Base-by-base conservation (phyloP, 2,329 filamentous ascomycete genomes). In the Camptophora hylomeconis region DNA sequence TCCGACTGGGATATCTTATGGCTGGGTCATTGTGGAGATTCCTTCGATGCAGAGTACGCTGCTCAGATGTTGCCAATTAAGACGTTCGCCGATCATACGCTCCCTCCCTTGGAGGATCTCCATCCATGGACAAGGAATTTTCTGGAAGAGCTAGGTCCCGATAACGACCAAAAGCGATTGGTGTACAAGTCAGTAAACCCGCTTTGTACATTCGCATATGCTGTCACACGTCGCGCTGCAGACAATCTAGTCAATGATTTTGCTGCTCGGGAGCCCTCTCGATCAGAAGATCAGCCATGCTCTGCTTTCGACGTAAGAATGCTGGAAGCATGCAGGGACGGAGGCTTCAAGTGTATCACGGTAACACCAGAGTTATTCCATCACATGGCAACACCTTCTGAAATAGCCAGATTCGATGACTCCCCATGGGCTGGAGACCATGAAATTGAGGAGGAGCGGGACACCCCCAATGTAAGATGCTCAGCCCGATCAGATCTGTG, bases 151-250 rank as follows among this genome's bases (percentile, higher is more conserved):
- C 20, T 38, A 3, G 29, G 29, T 10, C 23, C 29, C 8, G 12
- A 26, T 19, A 24, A 31, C 10, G 17, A 37, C 19, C 25, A 38
- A 31, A 35, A 40, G 15, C 45, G 51, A 4, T 41, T 45, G 11
- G 44, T 52, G 7, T 50, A 51, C 24, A 27, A 36, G 14, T 41
- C 43, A 5, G 39, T 38, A 1, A 40, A 37, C 4, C 46, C 47
- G 0, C 45, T 53, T 12, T 56, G 54, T 35, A 46, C 47, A 2
- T 52, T 53, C 28, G 46, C 49, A 3, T 56, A 56, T 24, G 54
- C 48, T 1, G 30, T 57, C 19, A 47, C 46, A 2, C 41, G 42
- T 66, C 53, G 53, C 57, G 51, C 53, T 5, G 56, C 53, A 3
- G 37, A 37, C 32, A 53, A 51, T 12, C 38, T 58, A 5, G 32